Evolutionary conservation across 2,329 filamentous ascomycete genomes (phyloP).

Genomic region (Sclerotinia nivalis): DNA sequence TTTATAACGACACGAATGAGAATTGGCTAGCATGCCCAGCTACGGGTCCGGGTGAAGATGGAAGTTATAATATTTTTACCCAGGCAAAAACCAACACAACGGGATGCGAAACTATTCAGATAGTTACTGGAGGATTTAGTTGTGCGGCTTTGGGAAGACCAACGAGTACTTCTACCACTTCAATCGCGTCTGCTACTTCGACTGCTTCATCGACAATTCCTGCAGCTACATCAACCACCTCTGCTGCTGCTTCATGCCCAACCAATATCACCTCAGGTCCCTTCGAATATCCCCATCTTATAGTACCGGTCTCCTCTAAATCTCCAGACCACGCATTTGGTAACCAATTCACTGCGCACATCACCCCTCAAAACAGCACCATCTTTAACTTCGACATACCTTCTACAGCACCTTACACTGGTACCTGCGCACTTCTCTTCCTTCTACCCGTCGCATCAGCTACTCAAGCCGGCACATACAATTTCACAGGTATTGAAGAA

Average conservation of each 20-base stretch:
- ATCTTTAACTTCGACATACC: constrained; percentile 73
- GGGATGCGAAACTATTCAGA: constrained; percentile 34
- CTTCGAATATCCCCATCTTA: constrained; percentile 62
- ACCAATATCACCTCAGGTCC: constrained; percentile 37
- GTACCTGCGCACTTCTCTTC: constrained; percentile 63
- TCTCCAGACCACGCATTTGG: constrained; percentile 54
- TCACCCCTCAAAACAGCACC: constrained; percentile 46
- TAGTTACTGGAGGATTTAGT: constrained; percentile 34
- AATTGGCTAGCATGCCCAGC: constrained; percentile 37
- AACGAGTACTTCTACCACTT: not conserved
- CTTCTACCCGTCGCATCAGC: constrained; percentile 57
- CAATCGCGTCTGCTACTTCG: not conserved
- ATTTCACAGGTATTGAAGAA: constrained; percentile 54
- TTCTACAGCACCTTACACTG: constrained; percentile 41
- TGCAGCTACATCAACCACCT: not conserved
- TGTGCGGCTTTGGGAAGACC: constrained; percentile 33
- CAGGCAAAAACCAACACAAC: constrained; percentile 30
- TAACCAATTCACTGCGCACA: constrained; percentile 56
- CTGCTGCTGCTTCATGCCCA: constrained; percentile 24
- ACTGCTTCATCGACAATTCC: not conserved
- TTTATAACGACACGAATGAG: constrained; percentile 27
- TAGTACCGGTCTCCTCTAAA: constrained; percentile 58
- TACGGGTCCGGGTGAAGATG: constrained; percentile 35
- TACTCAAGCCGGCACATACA: constrained; percentile 49
- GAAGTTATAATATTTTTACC: constrained; percentile 35